Percentiles rank a stretch among this genome's conserved stretches.
These are phyloP conservation scores for Gonium pectorale DNA, from an alignment of 139 green algal species.

Conservation along the genomic window DNA sequence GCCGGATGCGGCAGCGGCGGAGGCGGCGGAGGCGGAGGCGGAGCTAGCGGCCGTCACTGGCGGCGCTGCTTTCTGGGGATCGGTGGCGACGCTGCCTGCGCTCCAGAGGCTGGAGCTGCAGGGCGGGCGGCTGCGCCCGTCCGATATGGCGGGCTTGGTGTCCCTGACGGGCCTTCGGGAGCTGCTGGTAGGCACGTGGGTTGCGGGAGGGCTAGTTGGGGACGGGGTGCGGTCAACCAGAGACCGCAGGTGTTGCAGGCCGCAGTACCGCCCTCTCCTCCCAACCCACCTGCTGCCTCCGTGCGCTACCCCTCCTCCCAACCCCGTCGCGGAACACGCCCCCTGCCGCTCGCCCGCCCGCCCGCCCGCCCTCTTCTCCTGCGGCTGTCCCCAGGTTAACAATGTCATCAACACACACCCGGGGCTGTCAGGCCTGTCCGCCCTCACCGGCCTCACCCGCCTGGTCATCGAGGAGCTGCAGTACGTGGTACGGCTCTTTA, in stretches of 20 bases:
- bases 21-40: not conserved
- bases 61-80: not conserved
- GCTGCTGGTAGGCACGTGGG: slow-evolving; percentile 15
- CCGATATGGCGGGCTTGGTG: slow-evolving; percentile 26
- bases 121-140: not conserved
- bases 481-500: slow-evolving; percentile 10
- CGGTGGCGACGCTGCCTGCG: not conserved
- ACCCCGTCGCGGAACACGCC: too few species aligned
- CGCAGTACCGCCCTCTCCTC: not conserved
- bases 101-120: slow-evolving; percentile 23
- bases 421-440: slow-evolving; percentile 25
- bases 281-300: not conserved
- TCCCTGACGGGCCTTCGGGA: not conserved
- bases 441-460: slow-evolving; percentile 18
- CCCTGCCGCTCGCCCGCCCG: not conserved
- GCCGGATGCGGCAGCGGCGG: not conserved
- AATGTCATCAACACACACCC: slow-evolving; percentile 28
- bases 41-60: not conserved
- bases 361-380: not conserved
- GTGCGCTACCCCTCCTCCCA: too few species aligned
- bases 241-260: not conserved
- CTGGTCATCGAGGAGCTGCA: slow-evolving; percentile 45
- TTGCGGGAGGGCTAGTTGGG: not conserved
- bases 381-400: slow-evolving; percentile 31
- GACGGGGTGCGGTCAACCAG: not conserved